phyloP scores from a whole-genome alignment of 2,329 filamentous ascomycete genomes.

The Pseudocercospora fijiensis region DNA sequence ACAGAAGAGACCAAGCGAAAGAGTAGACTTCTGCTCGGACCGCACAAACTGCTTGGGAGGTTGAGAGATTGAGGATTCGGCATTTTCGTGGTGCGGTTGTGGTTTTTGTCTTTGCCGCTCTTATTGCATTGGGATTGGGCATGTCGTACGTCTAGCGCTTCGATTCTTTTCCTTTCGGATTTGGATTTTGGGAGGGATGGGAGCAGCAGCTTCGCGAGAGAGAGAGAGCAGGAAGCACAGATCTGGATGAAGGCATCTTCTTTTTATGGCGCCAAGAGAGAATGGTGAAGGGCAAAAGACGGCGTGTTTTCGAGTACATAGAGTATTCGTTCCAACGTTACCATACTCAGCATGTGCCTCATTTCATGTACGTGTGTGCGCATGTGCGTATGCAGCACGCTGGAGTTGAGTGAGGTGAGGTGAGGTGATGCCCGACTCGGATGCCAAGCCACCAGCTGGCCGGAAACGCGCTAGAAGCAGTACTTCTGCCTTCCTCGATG shows the following conservation, averaged over 20 bases:
- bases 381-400: no score
- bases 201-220: neutral
- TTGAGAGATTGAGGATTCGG: slow-evolving; percentile 33
- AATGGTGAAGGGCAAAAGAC: neutral
- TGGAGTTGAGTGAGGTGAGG: no score
- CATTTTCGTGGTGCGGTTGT: neutral
- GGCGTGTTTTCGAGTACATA: neutral
- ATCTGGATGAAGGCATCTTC: neutral
- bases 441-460: neutral
- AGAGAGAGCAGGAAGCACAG: neutral
- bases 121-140: neutral
- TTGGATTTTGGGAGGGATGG: neutral
- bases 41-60: slow-evolving; percentile 44
- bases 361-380: no score
- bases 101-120: no score
- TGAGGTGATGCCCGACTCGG: no score
- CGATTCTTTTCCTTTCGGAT: neutral
- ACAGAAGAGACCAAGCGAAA: slow-evolving; percentile 42
- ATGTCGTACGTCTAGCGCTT: neutral
- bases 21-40: slow-evolving; percentile 44
- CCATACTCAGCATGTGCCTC: neutral
- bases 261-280: neutral
- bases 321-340: neutral
- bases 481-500: neutral
- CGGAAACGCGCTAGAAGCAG: neutral